Base-by-base conservation (phyloP, 179 eudicot genomes). In the Spinacia oleracea region DNA sequence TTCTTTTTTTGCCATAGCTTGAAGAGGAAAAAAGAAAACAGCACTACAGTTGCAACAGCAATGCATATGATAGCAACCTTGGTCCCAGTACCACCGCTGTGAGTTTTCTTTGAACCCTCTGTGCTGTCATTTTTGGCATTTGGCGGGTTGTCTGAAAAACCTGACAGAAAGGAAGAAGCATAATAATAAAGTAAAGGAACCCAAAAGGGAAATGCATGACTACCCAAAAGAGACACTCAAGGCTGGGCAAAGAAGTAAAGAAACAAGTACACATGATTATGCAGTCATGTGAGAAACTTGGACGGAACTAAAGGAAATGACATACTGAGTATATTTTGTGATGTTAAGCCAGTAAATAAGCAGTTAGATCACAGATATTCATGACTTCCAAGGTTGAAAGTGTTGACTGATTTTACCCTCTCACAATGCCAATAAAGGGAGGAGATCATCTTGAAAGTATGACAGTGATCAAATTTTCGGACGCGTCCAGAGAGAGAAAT, bases 1-100 rank as follows among this genome's bases (percentile, higher is more conserved):
- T 90, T 93, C 88, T 90, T 93, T 88, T 89, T 91, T 81, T 90
- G 97, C 92, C 96, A 91, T 66, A 86, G 83, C 86, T 87, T 93
- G 88, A 89, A 93, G 64, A 93, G 96, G 81, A 84, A 85, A 81
- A 89, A 77, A 64, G 89, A 83, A 48, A 89, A 81, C 67, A 86
- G 82, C 53, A 74, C 86, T 51, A 87, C 81, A 59, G 84, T 88
- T 66, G 82, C 82, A 66, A 90, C 56, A 34, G 78, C 87, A 62
- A 93, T 50, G 82, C 87, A 84, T 84, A 88, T 81, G 56, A 91
- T 79, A 69, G 81, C 73, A 74, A 89, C 83, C 40, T 51, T 89
- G 40, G 90, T 85, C 80, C 91, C 88, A 23, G 78, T 84, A 84
- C 89, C 86, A 53, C 87, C 77, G 60, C 38, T 76, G 56, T 89